Percentiles rank a stretch among this genome's conserved stretches.
phyloP scores from a whole-genome alignment of 2,329 filamentous ascomycete species.

The Diaporthe ilicicola region DNA sequence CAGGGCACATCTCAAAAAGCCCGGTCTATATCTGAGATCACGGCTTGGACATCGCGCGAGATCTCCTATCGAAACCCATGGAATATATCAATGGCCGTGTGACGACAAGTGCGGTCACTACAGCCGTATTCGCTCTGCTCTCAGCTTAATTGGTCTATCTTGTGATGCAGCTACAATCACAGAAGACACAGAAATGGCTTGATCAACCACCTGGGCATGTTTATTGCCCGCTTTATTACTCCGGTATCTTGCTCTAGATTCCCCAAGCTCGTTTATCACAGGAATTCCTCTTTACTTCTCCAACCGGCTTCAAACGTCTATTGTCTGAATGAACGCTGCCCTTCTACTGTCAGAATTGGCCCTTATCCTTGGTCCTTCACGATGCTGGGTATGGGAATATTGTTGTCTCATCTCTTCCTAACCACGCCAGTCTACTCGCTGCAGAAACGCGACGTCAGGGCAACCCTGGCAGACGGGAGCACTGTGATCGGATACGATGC shows the following conservation, averaged over 20 bases:
- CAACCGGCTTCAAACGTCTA: not conserved
- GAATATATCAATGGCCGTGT: not conserved
- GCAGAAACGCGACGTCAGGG: constrained; percentile 19
- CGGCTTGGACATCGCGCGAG: not conserved
- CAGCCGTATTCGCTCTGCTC: not conserved
- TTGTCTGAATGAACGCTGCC: not conserved
- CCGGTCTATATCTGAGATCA: not conserved
- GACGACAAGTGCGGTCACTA: not conserved
- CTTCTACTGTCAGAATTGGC: not conserved
- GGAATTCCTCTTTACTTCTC: not conserved
- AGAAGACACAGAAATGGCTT: not conserved
- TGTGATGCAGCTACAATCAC: not conserved
- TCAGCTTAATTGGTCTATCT: not conserved
- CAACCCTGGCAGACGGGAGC: constrained; percentile 15
- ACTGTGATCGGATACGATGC: constrained; percentile 19
- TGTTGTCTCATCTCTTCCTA: not conserved
- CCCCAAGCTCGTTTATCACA: not conserved
- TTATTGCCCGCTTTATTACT: not conserved
- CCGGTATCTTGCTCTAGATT: not conserved
- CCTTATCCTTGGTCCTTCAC: not conserved
- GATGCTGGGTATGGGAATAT: not conserved
- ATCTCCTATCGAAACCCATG: not conserved
- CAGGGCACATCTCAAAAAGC: not conserved
- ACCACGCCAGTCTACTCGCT: not conserved
- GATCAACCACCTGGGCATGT: no score